These are phyloP conservation scores for Pseudogymnoascus sp. DNA, from an alignment of 2,329 filamentous ascomycete genomes.

Conservation along the genomic window DNA sequence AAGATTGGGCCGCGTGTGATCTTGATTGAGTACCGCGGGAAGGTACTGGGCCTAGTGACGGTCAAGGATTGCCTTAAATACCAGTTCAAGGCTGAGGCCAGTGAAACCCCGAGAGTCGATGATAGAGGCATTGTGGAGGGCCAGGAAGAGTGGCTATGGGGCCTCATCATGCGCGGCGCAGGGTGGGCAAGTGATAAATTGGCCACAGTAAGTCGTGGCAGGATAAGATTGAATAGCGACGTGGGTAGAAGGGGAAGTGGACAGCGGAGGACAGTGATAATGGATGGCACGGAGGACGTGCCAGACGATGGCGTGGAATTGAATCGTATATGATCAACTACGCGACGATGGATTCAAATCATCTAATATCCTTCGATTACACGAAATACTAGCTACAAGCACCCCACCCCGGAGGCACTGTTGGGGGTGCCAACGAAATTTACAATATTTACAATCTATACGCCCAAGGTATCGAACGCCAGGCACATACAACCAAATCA, in stretches of 20 bases:
- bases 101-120: conserved; percentile 63
- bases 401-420: neutral
- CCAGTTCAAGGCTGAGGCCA: conserved; percentile 90
- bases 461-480: conserved; percentile 10
- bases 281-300: conserved; percentile 45
- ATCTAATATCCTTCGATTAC: neutral
- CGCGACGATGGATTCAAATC: neutral
- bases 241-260: conserved; percentile 24
- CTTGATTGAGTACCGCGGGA: conserved; percentile 81
- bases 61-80: conserved; percentile 97
- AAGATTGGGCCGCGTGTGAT: conserved; percentile 95
- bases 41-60: conserved; percentile 77
- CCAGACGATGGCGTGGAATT: conserved; percentile 39
- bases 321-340: conserved; percentile 25
- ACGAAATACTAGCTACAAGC: conserved; percentile 2
- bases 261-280: conserved; percentile 29
- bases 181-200: conserved; percentile 54
- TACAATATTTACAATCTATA: neutral
- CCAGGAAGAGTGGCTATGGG: conserved; percentile 64
- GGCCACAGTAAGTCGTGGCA: conserved; percentile 45
- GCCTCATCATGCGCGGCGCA: conserved; percentile 42
- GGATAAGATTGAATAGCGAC: conserved; percentile 41
- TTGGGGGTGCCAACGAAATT: neutral
- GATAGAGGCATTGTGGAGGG: conserved; percentile 42
- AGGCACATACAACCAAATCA: neutral